These are phyloP conservation scores for Coemansia sp. DNA, from an alignment of 192 early-diverging fungal species.

Conservation along the genomic window DNA sequence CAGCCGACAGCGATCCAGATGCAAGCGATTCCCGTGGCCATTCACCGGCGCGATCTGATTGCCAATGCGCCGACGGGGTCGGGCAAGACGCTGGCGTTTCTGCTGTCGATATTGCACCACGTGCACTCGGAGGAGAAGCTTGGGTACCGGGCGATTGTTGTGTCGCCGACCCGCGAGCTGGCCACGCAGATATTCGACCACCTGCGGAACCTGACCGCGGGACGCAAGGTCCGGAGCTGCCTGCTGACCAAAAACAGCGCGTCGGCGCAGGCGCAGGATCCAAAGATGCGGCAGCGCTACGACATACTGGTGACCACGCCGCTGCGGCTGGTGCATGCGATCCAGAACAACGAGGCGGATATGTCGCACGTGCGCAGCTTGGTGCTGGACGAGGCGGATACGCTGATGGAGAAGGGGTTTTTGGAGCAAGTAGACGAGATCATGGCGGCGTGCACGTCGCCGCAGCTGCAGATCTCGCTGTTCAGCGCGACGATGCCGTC, in stretches of 20 bases:
- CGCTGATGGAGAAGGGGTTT: conserved; percentile 78
- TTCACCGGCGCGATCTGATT: conserved; percentile 93
- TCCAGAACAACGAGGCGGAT: conserved; percentile 76
- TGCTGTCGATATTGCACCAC: conserved; percentile 87
- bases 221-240: conserved; percentile 76
- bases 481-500: conserved; percentile 96
- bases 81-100: conserved; percentile 95
- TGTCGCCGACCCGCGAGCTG: conserved; percentile 94
- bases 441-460: conserved; percentile 76
- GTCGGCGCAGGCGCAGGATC: conserved; percentile 62
- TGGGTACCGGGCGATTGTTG: conserved; percentile 85
- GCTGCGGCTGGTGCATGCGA: conserved; percentile 82
- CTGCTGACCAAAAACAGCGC: conserved; percentile 83
- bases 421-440: conserved; percentile 88
- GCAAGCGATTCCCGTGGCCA: conserved; percentile 84
- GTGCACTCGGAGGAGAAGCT: conserved; percentile 76
- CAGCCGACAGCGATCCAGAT: conserved; percentile 91
- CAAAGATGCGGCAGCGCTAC: conserved; percentile 67
- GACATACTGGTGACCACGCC: conserved; percentile 96
- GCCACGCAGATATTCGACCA: conserved; percentile 85
- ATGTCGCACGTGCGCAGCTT: conserved; percentile 72
- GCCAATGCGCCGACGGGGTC: conserved; percentile 97
- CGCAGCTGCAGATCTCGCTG: conserved; percentile 72
- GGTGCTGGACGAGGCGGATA: conserved; percentile 84
- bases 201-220: conserved; percentile 68